phyloP scores from a whole-genome alignment of 2,329 filamentous ascomycete species.

The Golovinomyces cichoracearum region DNA sequence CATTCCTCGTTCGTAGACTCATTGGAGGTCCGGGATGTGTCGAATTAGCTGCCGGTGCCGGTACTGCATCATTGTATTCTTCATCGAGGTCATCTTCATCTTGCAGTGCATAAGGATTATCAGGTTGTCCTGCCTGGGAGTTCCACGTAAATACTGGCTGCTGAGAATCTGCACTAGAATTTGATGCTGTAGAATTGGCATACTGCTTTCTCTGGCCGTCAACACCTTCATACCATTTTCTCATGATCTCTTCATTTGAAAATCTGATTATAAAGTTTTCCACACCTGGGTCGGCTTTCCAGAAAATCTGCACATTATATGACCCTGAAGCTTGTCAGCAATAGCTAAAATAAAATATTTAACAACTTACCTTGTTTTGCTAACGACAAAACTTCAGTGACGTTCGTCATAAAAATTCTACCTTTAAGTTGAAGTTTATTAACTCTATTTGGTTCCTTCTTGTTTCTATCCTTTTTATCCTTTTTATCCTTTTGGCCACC shows the following conservation, averaged over 20 bases:
- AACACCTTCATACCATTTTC: conserved; percentile 65
- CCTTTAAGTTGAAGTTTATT: conserved; percentile 80
- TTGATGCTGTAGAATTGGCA: conserved; percentile 22
- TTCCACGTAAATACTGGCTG: conserved; percentile 52
- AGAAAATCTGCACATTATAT: conserved; percentile 92
- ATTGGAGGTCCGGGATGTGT: conserved; percentile 18
- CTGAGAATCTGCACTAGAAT: conserved; percentile 18
- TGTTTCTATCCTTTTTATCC: conserved; percentile 44
- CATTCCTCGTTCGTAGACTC: conserved; percentile 51
- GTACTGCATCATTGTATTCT: conserved; percentile 17
- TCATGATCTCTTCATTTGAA: conserved; percentile 71
- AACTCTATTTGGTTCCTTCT: conserved; percentile 37
- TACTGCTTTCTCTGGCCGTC: conserved; percentile 47
- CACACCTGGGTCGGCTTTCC: conserved; percentile 87
- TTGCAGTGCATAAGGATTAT: conserved; percentile 55
- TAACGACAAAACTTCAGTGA: conserved; percentile 74
- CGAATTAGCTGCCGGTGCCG: conserved; percentile 16
- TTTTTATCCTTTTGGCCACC: conserved; percentile 43
- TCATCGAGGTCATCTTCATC: conserved; percentile 37
- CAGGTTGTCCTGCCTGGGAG: conserved; percentile 35
- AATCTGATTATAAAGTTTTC: conserved; percentile 95
- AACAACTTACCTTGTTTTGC: conserved; percentile 50
- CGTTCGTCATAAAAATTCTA: conserved; percentile 96
- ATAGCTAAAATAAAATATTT: background rate
- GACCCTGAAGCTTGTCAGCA: conserved; percentile 30